Evolutionary conservation across 2,329 filamentous ascomycete genomes (phyloP), one percentile per base, ranked within the genome.

Genomic region (Colletotrichum lupini): DNA sequence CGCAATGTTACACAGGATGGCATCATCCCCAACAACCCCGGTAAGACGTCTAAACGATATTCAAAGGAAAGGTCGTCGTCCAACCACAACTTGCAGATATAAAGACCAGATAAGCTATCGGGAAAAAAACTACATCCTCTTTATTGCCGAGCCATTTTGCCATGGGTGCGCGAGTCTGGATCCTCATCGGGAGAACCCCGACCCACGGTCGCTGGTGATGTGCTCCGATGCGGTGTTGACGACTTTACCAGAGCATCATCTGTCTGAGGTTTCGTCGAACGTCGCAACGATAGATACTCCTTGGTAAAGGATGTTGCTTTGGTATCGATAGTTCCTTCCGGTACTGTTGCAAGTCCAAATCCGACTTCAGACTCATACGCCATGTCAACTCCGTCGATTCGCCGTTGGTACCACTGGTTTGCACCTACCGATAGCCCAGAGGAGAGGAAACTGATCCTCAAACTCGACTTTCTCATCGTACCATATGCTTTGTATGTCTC

Each of bases 401-500:
- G 66, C 46, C 57, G 66, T 8, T 68, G 66, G 66, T 62, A 68
- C 70, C 81, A 86, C 71, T 89, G 87, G 87, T 89, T 85, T 77
- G 79, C 86, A 2, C 80, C 84, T 22, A 80, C 85, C 7, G 88
- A 91, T 73, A 87, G 83, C 0, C 80, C 81, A 0, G 84, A 86
- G 67, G 88, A 90, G 74, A 82, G 86, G 53, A 84, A 82, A 72
- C 81, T 91, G 3, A 87, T 91, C 46, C 65, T 85, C 28, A 91
- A 91, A 76, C 83, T 91, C 14, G 89, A 91, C 73, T 78, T 87
- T 0, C 78, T 90, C 2, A 87, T 91, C 46, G 85, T 91, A 0
- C 87, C 88, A 0, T 90, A 90, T 76, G 87, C 87, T 0, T 86
- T 90, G 57, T 59, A 59, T 16, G 57, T 37, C 8, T 7, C 0